Base-by-base conservation (phyloP, 2,329 filamentous ascomycete genomes). In the Acephala macrosclerotiorum region DNA sequence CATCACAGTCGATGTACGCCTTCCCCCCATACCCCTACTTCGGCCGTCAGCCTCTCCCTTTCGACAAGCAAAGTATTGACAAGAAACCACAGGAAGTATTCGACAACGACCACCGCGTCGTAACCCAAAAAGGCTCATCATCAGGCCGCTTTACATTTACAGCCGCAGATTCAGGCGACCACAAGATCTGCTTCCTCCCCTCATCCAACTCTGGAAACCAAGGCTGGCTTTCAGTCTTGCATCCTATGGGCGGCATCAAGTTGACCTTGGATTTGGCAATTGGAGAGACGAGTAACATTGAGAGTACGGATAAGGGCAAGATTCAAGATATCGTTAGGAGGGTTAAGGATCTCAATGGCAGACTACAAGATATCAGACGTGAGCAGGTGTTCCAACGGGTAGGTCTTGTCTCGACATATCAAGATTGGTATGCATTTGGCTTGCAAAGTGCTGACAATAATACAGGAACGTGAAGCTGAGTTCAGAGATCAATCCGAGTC, bases 301-400 rank as follows among this genome's bases (percentile, higher is more conserved):
- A 97, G 83, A 94, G 91, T 79, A 91, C 89, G 75, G 95, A 98
- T 80, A 97, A 97, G 87, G 86, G 85, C 76, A 97, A 97, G 86
- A 90, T 99, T 66, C 85, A 92, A 79, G 94, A 97, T 79, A 91
- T 99, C 73, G 91, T 94, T 67, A 87, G 91, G 80, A 93, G 94
- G 76, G 90, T 98, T 68, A 90, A 89, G 84, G 95, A 97, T 80
- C 81, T 99, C 77, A 97, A 97, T 80, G 87, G 88, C 45, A 86
- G 96, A 67, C 81, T 99, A 78, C 87, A 91, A 76, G 96, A 98
- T 80, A 94, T 99, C 68, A 86, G 93, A 75, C 85, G 94, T 75
- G 96, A 99, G 83, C 96, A 99, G 85, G 89, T 98, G 64, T 98
- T 97, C 83, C 96, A 99, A 80, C 85, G 94, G 77, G 94, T 97